Evolutionary conservation across 2,329 filamentous ascomycete genomes (phyloP).

Genomic region (Monosporascus ibericus): DNA sequence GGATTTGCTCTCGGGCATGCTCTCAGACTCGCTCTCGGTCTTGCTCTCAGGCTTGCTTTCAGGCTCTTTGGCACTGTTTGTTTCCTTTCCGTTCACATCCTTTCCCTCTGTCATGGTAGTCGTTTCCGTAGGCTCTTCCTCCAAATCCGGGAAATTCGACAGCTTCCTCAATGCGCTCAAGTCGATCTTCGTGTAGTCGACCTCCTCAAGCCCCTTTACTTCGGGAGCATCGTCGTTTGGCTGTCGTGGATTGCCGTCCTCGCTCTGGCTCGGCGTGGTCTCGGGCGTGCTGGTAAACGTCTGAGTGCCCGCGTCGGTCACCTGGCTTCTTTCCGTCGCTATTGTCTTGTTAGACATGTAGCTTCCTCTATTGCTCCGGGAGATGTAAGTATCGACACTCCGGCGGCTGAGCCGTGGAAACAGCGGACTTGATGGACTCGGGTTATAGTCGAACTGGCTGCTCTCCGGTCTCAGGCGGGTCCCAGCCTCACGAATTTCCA

Average conservation of each 20-base stretch:
- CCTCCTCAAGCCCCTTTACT: conserved; percentile 38
- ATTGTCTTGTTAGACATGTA: conserved; percentile 64
- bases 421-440: conserved; percentile 69
- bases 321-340: conserved; percentile 55
- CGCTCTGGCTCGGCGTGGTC: conserved; percentile 51
- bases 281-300: conserved; percentile 48
- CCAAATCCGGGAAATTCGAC: conserved; percentile 33
- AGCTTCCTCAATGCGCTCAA: conserved; percentile 42
- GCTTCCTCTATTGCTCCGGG: conserved; percentile 63
- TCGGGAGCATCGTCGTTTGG: conserved; percentile 35
- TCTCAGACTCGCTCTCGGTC: conserved; percentile 1
- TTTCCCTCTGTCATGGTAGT: conserved; percentile 9
- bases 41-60: conserved; percentile 1
- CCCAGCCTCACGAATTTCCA: conserved; percentile 88
- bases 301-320: conserved; percentile 65
- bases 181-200: conserved; percentile 56
- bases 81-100: conserved; percentile 1
- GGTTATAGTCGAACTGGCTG: conserved; percentile 77
- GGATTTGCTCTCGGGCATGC: not conserved
- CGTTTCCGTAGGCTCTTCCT: conserved; percentile 19
- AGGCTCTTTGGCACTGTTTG: conserved; percentile 1
- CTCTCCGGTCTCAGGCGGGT: conserved; percentile 66
- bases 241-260: conserved; percentile 40
- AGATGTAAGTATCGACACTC: conserved; percentile 60
- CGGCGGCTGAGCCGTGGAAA: conserved; percentile 52